phyloP scores from a whole-genome alignment of 1,284 basidiomycete species.

The Neolentinus lepideus region DNA sequence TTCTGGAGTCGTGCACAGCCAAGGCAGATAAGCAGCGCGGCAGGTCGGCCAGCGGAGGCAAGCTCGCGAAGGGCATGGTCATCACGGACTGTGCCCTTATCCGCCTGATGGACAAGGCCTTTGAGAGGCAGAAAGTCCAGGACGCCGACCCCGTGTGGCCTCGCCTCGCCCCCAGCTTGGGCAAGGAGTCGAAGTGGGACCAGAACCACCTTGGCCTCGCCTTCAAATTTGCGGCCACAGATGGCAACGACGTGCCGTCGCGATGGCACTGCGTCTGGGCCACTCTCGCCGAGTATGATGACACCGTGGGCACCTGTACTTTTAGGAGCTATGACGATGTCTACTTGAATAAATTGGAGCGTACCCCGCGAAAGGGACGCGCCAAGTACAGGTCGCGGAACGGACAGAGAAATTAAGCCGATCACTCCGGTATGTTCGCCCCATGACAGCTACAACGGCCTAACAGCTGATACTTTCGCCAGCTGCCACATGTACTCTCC shows the following conservation, averaged over 20 bases:
- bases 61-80: slow-evolving; percentile 19
- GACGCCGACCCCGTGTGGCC: slow-evolving; percentile 10
- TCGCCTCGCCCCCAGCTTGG: background rate
- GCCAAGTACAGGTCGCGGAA: slow-evolving; percentile 5
- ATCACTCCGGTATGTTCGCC: background rate
- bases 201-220: slow-evolving; percentile 47
- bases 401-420: background rate
- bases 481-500: background rate
- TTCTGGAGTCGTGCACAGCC: slow-evolving; percentile 31
- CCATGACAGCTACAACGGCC: background rate
- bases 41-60: background rate
- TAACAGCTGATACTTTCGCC: background rate
- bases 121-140: slow-evolving; percentile 25
- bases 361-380: background rate
- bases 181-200: slow-evolving; percentile 35
- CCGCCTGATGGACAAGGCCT: slow-evolving; percentile 51
- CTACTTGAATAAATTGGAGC: slow-evolving; percentile 18
- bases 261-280: slow-evolving; percentile 62
- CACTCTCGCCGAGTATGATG: slow-evolving; percentile 42
- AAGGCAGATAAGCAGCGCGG: slow-evolving; percentile 22
- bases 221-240: slow-evolving; percentile 34
- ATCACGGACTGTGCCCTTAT: slow-evolving; percentile 47
- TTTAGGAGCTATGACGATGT: slow-evolving; percentile 61
- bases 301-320: slow-evolving; percentile 29
- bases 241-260: slow-evolving; percentile 25